These are phyloP conservation scores for Neurospora intermedia DNA, from an alignment of 495 filamentous ascomycete genomes.

Conservation along the genomic window DNA sequence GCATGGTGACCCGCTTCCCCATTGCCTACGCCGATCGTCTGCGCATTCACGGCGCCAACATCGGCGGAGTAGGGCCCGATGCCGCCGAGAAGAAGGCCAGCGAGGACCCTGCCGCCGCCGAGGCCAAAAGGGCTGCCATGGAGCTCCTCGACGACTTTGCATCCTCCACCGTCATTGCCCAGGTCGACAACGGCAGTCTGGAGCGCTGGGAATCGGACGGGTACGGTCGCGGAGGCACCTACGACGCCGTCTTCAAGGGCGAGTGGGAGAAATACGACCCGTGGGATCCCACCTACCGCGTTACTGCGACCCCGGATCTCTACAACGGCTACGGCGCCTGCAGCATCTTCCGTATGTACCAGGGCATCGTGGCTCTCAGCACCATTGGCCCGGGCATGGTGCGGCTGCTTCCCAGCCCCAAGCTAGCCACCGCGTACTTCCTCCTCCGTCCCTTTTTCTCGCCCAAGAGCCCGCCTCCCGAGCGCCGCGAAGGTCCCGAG, in stretches of 20 bases:
- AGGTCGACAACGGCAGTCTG: constrained; percentile 76
- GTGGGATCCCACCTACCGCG: constrained; percentile 67
- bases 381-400: constrained; percentile 72
- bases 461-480: constrained; percentile 36
- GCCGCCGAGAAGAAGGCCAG: constrained; percentile 7
- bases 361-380: constrained; percentile 79
- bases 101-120: constrained; percentile 10
- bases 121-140: constrained; percentile 19
- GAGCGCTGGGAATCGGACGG: constrained; percentile 86
- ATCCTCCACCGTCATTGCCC: constrained; percentile 45
- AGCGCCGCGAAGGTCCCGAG: constrained; percentile 22
- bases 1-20: constrained; percentile 47
- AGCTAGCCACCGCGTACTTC: constrained; percentile 74
- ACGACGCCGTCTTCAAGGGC: constrained; percentile 63
- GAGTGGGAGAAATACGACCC: constrained; percentile 82
- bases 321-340: constrained; percentile 83
- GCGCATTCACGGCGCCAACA: constrained; percentile 50
- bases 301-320: constrained; percentile 63
- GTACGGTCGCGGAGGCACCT: constrained; percentile 62
- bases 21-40: constrained; percentile 77
- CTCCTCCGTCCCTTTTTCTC: constrained; percentile 80
- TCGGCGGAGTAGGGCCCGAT: constrained; percentile 26
- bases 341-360: constrained; percentile 81
- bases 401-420: constrained; percentile 71
- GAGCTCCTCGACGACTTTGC: constrained; percentile 35